Evolutionary conservation across 2,329 filamentous ascomycete species (phyloP).

Genomic region (Basipetospora chlamydospora): DNA sequence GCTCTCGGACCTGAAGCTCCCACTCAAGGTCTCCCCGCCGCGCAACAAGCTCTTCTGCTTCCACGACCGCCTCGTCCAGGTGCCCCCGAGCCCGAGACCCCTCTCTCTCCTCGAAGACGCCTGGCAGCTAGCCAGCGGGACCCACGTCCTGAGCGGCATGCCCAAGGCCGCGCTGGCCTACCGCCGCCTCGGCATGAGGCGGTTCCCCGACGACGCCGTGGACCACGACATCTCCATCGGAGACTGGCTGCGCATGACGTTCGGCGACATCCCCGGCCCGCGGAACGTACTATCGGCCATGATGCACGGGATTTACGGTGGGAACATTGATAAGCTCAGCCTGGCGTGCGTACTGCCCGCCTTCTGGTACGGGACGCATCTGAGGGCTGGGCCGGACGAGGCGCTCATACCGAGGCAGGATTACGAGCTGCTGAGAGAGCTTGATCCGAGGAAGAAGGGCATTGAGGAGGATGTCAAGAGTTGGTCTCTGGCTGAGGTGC

Average conservation of each 20-base stretch:
- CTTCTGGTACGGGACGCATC: constrained; percentile 21
- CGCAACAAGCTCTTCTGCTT: constrained; percentile 50
- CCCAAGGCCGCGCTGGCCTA: constrained; percentile 5
- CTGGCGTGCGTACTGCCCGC: constrained; percentile 41
- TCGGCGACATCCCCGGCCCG: constrained; percentile 26
- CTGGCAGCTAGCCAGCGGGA: constrained; percentile 3
- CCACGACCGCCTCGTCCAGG: constrained; percentile 48
- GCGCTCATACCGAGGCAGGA: constrained; percentile 17
- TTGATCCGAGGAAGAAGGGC: constrained; percentile 17
- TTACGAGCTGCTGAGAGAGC: constrained; percentile 14
- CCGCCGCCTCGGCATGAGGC: constrained; percentile 10
- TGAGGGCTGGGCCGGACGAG: constrained; percentile 7
- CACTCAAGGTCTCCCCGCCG: constrained; percentile 1
- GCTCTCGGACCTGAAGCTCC: constrained; percentile 18
- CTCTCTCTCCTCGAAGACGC: constrained; percentile 1
- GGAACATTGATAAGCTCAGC: constrained; percentile 71
- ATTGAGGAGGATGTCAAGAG: constrained; percentile 7
- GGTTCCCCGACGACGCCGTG: constrained; percentile 13
- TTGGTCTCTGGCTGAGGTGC: constrained; percentile 3
- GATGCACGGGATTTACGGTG: constrained; percentile 83
- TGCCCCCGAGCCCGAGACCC: constrained; percentile 14
- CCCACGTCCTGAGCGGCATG: constrained; percentile 6
- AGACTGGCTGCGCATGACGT: constrained; percentile 18
- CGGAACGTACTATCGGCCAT: constrained; percentile 62
- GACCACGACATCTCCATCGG: constrained; percentile 19